Conservation (phyloP, 73 alveolate species). For the Paramecium pentaurelia region DNA sequence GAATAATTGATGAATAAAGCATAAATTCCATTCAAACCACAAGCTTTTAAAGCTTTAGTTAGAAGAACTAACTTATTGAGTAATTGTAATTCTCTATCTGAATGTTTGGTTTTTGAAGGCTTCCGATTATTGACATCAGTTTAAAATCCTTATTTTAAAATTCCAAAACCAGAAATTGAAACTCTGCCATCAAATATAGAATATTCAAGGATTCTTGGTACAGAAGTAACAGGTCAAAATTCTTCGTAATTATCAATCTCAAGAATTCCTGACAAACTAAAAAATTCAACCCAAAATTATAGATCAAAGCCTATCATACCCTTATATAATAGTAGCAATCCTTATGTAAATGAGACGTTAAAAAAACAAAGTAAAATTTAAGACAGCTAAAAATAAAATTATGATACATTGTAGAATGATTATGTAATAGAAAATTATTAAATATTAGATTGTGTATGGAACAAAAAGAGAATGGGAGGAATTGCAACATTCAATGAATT, state of each 20-base stretch:
- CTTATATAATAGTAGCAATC: neutral
- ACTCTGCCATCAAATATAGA: neutral
- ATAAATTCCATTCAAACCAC: neutral
- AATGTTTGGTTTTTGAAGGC: neutral
- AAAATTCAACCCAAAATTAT: neutral
- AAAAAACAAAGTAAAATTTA: neutral
- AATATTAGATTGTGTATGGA: neutral
- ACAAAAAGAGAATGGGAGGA: conserved; percentile 10
- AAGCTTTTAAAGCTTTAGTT: neutral
- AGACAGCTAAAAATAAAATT: neutral
- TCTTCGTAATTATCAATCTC: neutral
- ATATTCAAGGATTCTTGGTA: neutral
- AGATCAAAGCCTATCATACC: neutral
- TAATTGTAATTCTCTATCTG: neutral
- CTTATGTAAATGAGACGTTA: neutral
- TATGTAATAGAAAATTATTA: neutral
- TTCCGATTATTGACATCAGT: neutral
- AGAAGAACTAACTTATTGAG: neutral
- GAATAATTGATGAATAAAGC: conserved; percentile 10
- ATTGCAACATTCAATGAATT: neutral
- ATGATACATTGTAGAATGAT: neutral
- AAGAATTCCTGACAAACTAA: neutral
- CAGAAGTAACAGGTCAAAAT: neutral
- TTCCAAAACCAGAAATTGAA: neutral
- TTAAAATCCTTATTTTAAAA: neutral